Evolutionary conservation across 495 filamentous ascomycete genomes (phyloP).

Genomic region (Podospora bellae-mahoneyi): DNA sequence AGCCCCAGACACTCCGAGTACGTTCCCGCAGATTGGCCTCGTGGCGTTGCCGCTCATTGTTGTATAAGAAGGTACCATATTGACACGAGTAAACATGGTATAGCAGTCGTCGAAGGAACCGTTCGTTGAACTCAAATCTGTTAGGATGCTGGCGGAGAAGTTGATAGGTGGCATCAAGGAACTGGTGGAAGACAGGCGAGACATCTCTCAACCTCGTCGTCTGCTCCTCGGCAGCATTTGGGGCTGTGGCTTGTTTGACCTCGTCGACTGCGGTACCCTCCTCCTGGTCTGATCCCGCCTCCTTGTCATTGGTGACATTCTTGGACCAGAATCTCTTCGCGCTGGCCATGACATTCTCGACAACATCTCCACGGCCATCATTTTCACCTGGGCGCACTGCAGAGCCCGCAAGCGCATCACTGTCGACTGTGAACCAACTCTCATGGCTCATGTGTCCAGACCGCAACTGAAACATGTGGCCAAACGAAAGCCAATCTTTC

Average conservation of each 20-base stretch:
- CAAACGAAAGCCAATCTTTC: constrained; percentile 97
- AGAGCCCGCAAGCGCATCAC: constrained; percentile 55
- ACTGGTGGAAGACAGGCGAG: constrained; percentile 97
- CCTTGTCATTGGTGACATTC: constrained; percentile 65
- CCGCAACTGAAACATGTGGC: constrained; percentile 92
- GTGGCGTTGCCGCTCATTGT: constrained; percentile 84
- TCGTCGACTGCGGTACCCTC: constrained; percentile 53
- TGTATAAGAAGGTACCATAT: constrained; percentile 94
- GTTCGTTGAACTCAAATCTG: constrained; percentile 95
- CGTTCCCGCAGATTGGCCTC: constrained; percentile 67
- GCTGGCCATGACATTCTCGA: constrained; percentile 81
- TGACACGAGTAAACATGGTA: constrained; percentile 97
- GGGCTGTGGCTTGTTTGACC: constrained; percentile 24
- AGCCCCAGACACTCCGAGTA: constrained; percentile 92
- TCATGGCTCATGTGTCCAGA: constrained; percentile 83
- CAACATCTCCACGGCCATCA: constrained; percentile 64
- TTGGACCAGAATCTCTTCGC: constrained; percentile 89
- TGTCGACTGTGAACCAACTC: constrained; percentile 92
- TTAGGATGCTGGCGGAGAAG: constrained; percentile 81
- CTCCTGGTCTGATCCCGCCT: constrained; percentile 54
- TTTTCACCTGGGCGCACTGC: constrained; percentile 53
- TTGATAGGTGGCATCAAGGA: constrained; percentile 93
- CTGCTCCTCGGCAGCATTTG: constrained; percentile 36
- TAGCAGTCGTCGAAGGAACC: constrained; percentile 82
- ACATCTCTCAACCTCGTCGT: constrained; percentile 70